Base-by-base conservation (phyloP, 1,284 basidiomycete genomes). In the Microbotryomycetes sp. region DNA sequence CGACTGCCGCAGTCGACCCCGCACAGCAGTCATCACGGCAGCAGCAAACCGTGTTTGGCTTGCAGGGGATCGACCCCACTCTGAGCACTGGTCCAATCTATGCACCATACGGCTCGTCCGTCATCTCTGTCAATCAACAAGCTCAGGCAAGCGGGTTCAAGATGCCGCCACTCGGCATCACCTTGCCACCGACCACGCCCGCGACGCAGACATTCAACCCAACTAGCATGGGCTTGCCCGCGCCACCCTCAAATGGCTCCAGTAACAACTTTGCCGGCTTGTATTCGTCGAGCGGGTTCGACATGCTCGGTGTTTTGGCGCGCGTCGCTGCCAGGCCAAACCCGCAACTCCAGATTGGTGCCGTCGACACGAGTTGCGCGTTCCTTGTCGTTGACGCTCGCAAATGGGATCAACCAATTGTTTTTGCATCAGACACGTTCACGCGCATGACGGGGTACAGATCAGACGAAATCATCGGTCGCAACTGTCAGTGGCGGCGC, bases 201-300 rank as follows among this genome's bases (percentile, higher is more conserved):
- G 52, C 61, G 1, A 46, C 57, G 5, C 52, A 35, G 21, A 57
- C 54, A 29, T 71, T 70, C 62, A 62, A 70, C 51, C 70, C 70
- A 16, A 41, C 59, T 5, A 56, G 54, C 2, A 49, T 71, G 3
- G 68, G 68, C 4, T 30, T 71, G 7, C 68, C 68, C 4, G 68
- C 61, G 0, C 67, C 67, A 2, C 64, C 67, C 1, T 57, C 62
- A 3, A 26, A 31, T 1, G 67, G 64, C 0, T 11, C 45, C 45
- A 60, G 57, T 31, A 68, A 54, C 55, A 70, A 70, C 49, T 66
- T 72, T 45, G 70, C 71, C 5, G 78, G 78, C 1, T 66, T 86
- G 13, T 97, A 97, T 77, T 92, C 90, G 1, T 78, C 85, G 0
- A 87, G 90, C 0, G 93, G 93, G 6, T 93, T 96, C 67, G 92